A percentile compares a stretch with the other conserved stretches of the same genome.
phyloP scores from a whole-genome alignment of 1,139 yeast genomes.

The Meyerozyma athensensis region DNA sequence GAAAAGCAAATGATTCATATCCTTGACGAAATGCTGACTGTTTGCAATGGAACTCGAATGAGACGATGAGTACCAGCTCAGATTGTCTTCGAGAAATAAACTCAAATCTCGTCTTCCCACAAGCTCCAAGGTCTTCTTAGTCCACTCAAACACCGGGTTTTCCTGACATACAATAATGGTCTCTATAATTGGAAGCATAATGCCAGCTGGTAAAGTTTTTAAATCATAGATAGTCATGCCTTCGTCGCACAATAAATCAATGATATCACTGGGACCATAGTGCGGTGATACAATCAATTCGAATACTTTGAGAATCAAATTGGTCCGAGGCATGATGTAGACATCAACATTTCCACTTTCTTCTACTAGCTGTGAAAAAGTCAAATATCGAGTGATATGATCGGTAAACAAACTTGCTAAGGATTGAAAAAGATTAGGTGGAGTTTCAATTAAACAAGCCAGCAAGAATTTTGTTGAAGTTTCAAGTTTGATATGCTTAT shows the following conservation, averaged over 20 bases:
- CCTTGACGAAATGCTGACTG: slow-evolving; percentile 23
- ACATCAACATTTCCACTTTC: slow-evolving; percentile 61
- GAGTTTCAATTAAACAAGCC: slow-evolving; percentile 40
- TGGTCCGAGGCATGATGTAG: slow-evolving; percentile 60
- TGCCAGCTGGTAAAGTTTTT: slow-evolving; percentile 72
- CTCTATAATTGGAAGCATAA: slow-evolving; percentile 61
- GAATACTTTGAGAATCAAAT: slow-evolving; percentile 51
- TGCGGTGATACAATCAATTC: slow-evolving; percentile 57
- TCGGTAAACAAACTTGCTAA: slow-evolving; percentile 47
- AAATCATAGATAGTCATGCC: slow-evolving; percentile 48
- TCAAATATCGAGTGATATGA: slow-evolving; percentile 49
- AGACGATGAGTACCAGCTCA: slow-evolving; percentile 5
- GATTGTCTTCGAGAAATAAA: slow-evolving; percentile 18
- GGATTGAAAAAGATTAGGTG: slow-evolving; percentile 56
- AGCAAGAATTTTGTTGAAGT: slow-evolving; percentile 30
- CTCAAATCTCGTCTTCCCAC: slow-evolving; percentile 67
- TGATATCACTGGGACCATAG: slow-evolving; percentile 48
- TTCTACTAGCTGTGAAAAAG: slow-evolving; percentile 65
- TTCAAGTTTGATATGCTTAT: slow-evolving; percentile 23
- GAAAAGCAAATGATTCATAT: slow-evolving; percentile 45
- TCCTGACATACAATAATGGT: slow-evolving; percentile 56
- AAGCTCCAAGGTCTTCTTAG: slow-evolving; percentile 46
- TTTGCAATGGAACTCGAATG: slow-evolving; percentile 10
- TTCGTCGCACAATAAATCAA: slow-evolving; percentile 55
- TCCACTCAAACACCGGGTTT: slow-evolving; percentile 48